These are phyloP conservation scores for Penicillium brevicompactum DNA, from an alignment of 2,329 filamentous ascomycete genomes.

Conservation along the genomic window DNA sequence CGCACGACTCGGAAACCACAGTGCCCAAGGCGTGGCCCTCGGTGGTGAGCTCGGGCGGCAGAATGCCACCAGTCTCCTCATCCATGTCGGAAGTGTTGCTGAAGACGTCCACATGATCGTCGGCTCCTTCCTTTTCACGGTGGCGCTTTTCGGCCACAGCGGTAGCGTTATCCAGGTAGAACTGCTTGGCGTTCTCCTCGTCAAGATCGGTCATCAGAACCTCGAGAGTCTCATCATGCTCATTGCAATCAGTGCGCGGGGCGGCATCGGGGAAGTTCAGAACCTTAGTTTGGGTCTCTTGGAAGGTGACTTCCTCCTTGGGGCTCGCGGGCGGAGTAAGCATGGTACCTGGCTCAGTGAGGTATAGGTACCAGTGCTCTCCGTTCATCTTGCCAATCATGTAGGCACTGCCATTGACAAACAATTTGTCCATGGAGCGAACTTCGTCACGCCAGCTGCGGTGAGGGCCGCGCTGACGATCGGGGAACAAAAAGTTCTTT, in stretches of 20 bases:
- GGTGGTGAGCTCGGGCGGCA: conserved; percentile 77
- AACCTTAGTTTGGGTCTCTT: conserved; percentile 61
- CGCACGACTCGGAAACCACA: conserved; percentile 86
- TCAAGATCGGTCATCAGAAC: conserved; percentile 70
- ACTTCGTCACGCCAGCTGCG: conserved; percentile 98
- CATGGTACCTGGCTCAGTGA: conserved; percentile 79
- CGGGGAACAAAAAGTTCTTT: conserved; percentile 96
- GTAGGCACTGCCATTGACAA: conserved; percentile 90
- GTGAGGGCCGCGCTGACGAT: conserved; percentile 91
- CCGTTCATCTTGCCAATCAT: conserved; percentile 99
- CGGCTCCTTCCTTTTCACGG: conserved; percentile 61
- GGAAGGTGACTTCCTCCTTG: conserved; percentile 48
- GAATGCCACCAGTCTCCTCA: conserved; percentile 51
- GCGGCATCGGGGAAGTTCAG: conserved; percentile 54
- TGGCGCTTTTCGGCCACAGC: conserved; percentile 82
- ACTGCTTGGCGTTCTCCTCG: conserved; percentile 66
- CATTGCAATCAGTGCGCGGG: conserved; percentile 33
- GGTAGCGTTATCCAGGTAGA: conserved; percentile 79
- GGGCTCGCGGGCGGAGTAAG: conserved; percentile 84
- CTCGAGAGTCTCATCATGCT: conserved; percentile 58
- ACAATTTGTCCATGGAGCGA: conserved; percentile 86
- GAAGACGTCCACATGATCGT: conserved; percentile 72
- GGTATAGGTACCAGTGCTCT: conserved; percentile 98
- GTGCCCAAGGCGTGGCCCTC: conserved; percentile 93
- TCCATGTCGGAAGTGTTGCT: conserved; percentile 69